These are phyloP conservation scores for Chrysosporium queenslandicum DNA, from an alignment of 2,329 filamentous ascomycete genomes.

Conservation along the genomic window DNA sequence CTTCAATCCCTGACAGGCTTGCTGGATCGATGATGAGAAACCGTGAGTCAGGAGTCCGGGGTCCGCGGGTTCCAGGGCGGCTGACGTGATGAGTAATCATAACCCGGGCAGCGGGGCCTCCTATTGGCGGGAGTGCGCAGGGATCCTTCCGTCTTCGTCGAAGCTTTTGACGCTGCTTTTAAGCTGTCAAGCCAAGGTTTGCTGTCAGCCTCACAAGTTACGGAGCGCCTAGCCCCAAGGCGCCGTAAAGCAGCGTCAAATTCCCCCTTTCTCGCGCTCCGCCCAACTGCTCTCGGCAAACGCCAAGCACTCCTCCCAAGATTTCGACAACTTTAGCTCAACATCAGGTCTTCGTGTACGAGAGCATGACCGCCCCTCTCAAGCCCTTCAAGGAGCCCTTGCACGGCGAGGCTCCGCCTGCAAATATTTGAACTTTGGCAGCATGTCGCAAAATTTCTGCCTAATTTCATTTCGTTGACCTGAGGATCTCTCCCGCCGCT, in stretches of 20 bases:
- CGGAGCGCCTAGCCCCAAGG: too few relatives aligned
- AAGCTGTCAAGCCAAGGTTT: too few relatives aligned
- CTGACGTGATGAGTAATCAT: neutral
- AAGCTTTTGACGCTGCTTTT: too few relatives aligned
- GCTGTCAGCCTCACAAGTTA: too few relatives aligned
- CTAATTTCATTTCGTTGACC: neutral
- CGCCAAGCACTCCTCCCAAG: neutral
- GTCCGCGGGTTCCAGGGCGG: neutral
- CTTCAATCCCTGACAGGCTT: too few relatives aligned
- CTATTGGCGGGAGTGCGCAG: too few relatives aligned
- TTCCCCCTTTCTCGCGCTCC: neutral
- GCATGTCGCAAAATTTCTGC: constrained; percentile 1
- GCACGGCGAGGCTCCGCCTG: neutral
- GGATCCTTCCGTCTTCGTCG: neutral
- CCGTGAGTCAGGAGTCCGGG: neutral
- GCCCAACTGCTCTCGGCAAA: neutral
- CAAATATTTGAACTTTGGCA: neutral
- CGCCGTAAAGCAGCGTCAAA: neutral
- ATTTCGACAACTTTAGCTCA: neutral
- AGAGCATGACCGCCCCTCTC: neutral
- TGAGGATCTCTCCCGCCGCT: neutral
- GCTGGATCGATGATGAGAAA: too few relatives aligned
- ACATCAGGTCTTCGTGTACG: too few relatives aligned
- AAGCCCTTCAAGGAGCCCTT: neutral
- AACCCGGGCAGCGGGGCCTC: too few relatives aligned